phyloP scores from a whole-genome alignment of 345 rosid genomes.

The Linum lewisii region DNA sequence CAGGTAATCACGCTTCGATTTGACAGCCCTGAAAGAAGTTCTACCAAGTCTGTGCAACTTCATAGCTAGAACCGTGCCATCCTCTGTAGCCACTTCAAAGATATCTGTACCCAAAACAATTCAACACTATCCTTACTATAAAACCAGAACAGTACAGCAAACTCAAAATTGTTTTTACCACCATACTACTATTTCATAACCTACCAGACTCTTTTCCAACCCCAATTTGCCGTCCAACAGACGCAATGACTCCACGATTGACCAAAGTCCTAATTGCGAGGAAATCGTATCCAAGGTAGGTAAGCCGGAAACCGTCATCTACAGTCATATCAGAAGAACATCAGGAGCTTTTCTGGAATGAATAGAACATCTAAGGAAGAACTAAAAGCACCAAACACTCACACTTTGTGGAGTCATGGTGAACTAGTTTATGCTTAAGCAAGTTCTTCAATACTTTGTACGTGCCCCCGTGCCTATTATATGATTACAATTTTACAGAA shows the following conservation, averaged over 20 bases:
- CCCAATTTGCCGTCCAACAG: conserved; percentile 90
- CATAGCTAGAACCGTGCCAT: conserved; percentile 80
- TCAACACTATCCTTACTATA: not conserved
- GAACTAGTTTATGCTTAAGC: conserved; percentile 80
- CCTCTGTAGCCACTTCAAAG: conserved; percentile 80
- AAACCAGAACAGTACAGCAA: too few relatives aligned
- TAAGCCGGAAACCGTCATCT: conserved; percentile 96
- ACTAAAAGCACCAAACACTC: conserved; percentile 13
- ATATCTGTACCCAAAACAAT: conserved; percentile 40
- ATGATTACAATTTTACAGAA: not conserved
- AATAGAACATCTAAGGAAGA: not conserved
- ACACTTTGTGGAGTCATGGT: conserved; percentile 90
- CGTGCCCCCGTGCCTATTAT: conserved; percentile 72
- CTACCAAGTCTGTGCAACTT: conserved; percentile 93
- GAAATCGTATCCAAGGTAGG: conserved; percentile 92
- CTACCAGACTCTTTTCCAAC: conserved; percentile 93
- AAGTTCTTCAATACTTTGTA: conserved; percentile 84
- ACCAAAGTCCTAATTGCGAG: conserved; percentile 88
- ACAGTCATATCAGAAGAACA: conserved; percentile 1
- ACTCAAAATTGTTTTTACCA: not conserved
- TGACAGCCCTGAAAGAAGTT: conserved; percentile 93
- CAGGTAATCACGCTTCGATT: conserved; percentile 92
- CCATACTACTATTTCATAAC: conserved; percentile 1
- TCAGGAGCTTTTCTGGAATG: too few relatives aligned
- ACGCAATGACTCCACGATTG: conserved; percentile 64